Evolutionary conservation across 176 grass and related monocot species (phyloP).

Genomic region (maize (Zea mays)): DNA sequence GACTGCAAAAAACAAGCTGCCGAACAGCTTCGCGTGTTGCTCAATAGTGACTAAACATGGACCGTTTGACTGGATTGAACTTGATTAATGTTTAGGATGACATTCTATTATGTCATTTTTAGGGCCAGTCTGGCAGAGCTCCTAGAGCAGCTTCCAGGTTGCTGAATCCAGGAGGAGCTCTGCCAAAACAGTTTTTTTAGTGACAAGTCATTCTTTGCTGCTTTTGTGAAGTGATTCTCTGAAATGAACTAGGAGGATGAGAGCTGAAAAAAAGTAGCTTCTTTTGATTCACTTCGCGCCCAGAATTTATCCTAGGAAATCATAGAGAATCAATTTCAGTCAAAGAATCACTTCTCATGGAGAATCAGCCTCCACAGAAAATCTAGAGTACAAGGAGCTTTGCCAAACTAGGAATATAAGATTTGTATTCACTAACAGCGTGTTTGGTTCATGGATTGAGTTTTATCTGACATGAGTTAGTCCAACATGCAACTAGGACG

Average conservation of each 20-base stretch:
- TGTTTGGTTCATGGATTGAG: not conserved
- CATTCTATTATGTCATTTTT: constrained; percentile 9
- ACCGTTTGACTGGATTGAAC: not conserved
- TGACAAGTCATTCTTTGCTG: too few relatives aligned
- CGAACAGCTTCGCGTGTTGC: not conserved
- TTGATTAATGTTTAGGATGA: constrained; percentile 35
- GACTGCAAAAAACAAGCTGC: not conserved
- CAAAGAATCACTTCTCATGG: too few relatives aligned
- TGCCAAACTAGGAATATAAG: not conserved
- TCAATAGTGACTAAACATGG: constrained; percentile 2
- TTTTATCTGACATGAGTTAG: not conserved
- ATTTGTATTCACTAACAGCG: constrained; percentile 14
- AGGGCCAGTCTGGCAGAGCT: not conserved
- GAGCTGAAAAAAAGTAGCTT: too few relatives aligned
- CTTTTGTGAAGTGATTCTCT: too few relatives aligned
- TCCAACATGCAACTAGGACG: not conserved
- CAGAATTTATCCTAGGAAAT: too few relatives aligned
- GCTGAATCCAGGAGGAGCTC: too few relatives aligned
- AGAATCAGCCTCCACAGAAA: too few relatives aligned
- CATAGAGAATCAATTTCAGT: too few relatives aligned
- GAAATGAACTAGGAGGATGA: not conserved
- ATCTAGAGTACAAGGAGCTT: too few relatives aligned
- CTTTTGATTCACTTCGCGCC: too few relatives aligned
- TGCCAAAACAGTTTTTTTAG: too few relatives aligned
- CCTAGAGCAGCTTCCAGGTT: too few relatives aligned